Percentiles rank a stretch among this genome's conserved stretches.
phyloP scores from a whole-genome alignment of 2,329 filamentous ascomycete genomes.

The Verticillium isaacii region DNA sequence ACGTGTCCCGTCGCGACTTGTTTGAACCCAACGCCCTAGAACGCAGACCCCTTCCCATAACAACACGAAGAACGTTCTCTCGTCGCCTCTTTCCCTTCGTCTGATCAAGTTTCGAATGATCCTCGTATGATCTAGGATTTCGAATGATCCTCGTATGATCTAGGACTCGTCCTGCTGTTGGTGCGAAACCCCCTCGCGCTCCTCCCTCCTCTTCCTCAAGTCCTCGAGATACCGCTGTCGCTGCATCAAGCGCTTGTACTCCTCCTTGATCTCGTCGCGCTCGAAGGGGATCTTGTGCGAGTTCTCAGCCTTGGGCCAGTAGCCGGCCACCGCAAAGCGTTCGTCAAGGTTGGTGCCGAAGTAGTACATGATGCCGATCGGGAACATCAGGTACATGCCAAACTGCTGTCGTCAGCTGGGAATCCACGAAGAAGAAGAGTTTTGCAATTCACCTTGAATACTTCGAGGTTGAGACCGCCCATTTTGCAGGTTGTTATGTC shows the following conservation, averaged over 20 bases:
- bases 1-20: not conserved
- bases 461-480: constrained; percentile 80
- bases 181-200: constrained; percentile 18
- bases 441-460: constrained; percentile 66
- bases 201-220: constrained; percentile 41
- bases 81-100: not conserved
- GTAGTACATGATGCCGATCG: constrained; percentile 99
- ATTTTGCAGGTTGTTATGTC: constrained; percentile 34
- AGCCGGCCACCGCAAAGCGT: constrained; percentile 81
- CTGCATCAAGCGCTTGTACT: constrained; percentile 67
- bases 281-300: constrained; percentile 74
- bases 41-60: not conserved
- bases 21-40: not conserved
- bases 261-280: constrained; percentile 74
- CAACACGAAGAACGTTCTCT: not conserved
- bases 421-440: not conserved
- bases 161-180: constrained; percentile 16
- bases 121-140: not conserved
- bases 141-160: not conserved
- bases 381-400: constrained; percentile 97
- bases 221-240: constrained; percentile 73
- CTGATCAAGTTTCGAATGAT: not conserved
- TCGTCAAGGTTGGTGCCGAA: constrained; percentile 97
- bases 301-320: constrained; percentile 84
- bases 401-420: constrained; percentile 55